These are phyloP conservation scores for Rubia peregrina DNA, from an alignment of 305 asterid species.

Conservation along the genomic window DNA sequence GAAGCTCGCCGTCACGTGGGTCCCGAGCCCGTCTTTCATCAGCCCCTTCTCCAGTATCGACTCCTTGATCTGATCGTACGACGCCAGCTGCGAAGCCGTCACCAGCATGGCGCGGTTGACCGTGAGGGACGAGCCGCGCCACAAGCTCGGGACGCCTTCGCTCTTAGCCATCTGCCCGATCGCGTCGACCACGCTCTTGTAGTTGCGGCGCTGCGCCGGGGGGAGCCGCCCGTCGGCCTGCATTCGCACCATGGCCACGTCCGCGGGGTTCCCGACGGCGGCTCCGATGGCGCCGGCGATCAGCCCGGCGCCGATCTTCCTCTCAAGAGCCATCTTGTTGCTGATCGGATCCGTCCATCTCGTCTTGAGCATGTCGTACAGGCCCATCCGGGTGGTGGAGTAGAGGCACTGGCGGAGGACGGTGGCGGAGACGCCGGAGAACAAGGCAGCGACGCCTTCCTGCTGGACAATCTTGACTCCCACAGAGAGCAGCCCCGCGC, in stretches of 20 bases:
- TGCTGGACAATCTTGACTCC: slow-evolving; percentile 62
- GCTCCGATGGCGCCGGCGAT: slow-evolving; percentile 91
- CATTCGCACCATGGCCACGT: slow-evolving; percentile 94
- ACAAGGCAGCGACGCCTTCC: slow-evolving; percentile 64
- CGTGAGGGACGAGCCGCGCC: slow-evolving; percentile 92
- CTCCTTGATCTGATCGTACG: slow-evolving; percentile 81
- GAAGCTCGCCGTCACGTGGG: slow-evolving; percentile 86
- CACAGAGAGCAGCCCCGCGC: slow-evolving; percentile 56
- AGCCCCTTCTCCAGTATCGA: slow-evolving; percentile 33
- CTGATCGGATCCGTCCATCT: slow-evolving; percentile 65
- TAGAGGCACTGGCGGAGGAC: slow-evolving; percentile 85
- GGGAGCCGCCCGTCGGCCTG: slow-evolving; percentile 98
- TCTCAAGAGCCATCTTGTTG: slow-evolving; percentile 43
- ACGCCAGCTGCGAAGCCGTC: slow-evolving; percentile 83
- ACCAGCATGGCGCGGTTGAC: slow-evolving; percentile 97
- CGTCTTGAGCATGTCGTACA: slow-evolving; percentile 62
- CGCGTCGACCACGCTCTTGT: slow-evolving; percentile 81
- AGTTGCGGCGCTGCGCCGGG: slow-evolving; percentile 59
- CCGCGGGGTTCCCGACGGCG: slow-evolving; percentile 91
- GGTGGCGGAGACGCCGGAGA: slow-evolving; percentile 95
- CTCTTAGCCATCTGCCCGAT: slow-evolving; percentile 55
- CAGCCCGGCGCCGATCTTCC: slow-evolving; percentile 67
- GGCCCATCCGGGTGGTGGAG: slow-evolving; percentile 91
- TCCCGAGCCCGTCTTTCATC: slow-evolving; percentile 82
- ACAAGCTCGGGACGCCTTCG: slow-evolving; percentile 70